phyloP scores from a whole-genome alignment of 768 basidiomycete species.

The Termitomyces sp. region DNA sequence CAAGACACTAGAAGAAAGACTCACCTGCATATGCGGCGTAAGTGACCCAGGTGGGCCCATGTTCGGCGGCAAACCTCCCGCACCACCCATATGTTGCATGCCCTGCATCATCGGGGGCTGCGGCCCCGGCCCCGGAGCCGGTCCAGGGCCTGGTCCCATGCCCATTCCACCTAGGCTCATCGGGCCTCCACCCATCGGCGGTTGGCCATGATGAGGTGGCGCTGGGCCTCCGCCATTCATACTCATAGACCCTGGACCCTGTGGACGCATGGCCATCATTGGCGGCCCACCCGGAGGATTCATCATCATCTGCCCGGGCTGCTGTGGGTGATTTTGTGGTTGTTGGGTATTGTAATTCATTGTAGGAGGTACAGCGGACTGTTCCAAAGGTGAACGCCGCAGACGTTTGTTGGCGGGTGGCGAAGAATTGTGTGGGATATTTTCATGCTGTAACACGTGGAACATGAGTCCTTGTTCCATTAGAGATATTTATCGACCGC shows the following conservation, averaged over 20 bases:
- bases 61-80: conserved; percentile 27
- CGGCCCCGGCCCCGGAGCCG: conserved; percentile 4
- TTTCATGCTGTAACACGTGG: conserved; percentile 34
- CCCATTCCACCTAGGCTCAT: conserved; percentile 19
- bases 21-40: conserved; percentile 32
- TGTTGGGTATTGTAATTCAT: conserved; percentile 19
- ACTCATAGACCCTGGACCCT: conserved; percentile 13
- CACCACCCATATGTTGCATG: conserved; percentile 16
- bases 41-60: conserved; percentile 34
- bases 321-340: conserved; percentile 24
- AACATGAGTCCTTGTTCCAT: background rate
- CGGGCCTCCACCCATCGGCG: conserved; percentile 18
- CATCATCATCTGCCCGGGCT: conserved; percentile 25
- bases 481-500: conserved; percentile 2
- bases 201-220: conserved; percentile 16
- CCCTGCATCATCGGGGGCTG: conserved; percentile 14
- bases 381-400: conserved; percentile 47
- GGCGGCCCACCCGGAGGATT: conserved; percentile 29
- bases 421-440: conserved; percentile 44
- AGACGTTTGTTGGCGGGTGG: conserved; percentile 52
- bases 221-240: conserved; percentile 20
- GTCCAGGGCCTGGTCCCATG: conserved; percentile 6
- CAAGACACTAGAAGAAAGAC: background rate
- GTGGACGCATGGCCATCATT: conserved; percentile 32
- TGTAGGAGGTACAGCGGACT: conserved; percentile 27